Conservation (phyloP, 768 basidiomycete genomes). For the Galerina sulciceps region DNA sequence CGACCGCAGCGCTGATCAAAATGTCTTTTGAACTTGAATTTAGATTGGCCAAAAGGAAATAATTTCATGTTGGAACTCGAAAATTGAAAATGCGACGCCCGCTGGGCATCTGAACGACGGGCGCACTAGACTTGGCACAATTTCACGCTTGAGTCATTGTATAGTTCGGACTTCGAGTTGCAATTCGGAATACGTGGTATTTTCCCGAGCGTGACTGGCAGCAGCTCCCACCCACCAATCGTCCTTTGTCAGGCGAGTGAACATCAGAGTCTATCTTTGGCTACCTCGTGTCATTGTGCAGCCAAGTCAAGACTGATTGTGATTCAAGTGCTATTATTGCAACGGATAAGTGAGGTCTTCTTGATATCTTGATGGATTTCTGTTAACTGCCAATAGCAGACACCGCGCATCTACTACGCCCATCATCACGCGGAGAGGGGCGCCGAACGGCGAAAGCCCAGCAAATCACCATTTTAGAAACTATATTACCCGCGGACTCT, state of each 20-base stretch:
- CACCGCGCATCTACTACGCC: slow-evolving; percentile 13
- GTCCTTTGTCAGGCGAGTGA: slow-evolving; percentile 11
- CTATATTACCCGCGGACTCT: slow-evolving; percentile 16
- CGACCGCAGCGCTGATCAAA: too few species aligned
- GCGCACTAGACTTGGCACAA: too few species aligned
- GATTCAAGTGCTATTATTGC: slow-evolving; percentile 4
- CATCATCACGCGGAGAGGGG: slow-evolving; percentile 15
- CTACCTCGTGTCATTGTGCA: slow-evolving; percentile 12
- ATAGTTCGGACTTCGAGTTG: too few species aligned
- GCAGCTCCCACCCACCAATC: not conserved
- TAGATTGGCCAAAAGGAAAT: too few species aligned
- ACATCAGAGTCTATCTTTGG: slow-evolving; percentile 6
- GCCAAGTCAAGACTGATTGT: slow-evolving; percentile 14
- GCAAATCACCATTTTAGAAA: slow-evolving; percentile 3
- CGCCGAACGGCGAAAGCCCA: slow-evolving; percentile 11
- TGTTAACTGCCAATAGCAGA: slow-evolving; percentile 9
- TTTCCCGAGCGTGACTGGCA: too few species aligned
- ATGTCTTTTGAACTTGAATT: too few species aligned
- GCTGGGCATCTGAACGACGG: too few species aligned
- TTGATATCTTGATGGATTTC: slow-evolving; percentile 20
- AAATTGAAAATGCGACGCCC: too few species aligned
- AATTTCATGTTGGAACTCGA: too few species aligned
- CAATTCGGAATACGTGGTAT: too few species aligned
- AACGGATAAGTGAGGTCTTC: not conserved
- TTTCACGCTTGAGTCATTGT: too few species aligned